Base-by-base conservation (phyloP, 208 protist species). In the Crithidia fasciculata region DNA sequence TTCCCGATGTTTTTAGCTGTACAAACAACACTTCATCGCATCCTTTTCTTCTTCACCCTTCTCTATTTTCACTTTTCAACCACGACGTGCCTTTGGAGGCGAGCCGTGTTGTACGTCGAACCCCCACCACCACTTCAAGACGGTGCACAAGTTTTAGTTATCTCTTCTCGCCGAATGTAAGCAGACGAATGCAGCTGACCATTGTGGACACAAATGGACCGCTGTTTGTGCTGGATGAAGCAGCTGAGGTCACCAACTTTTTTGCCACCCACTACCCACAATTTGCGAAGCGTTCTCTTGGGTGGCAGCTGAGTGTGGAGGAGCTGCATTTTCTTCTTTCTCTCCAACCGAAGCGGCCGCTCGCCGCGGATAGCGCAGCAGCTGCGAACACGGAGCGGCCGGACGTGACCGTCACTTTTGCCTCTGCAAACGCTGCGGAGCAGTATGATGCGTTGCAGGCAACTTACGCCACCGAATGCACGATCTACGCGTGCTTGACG, bases 281-380 rank as follows among this genome's bases (percentile, higher is more conserved):
- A 65, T 79, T 83, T 47, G 69, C 63, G 8, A 92, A 92, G 77
- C 73, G 79, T n/a, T 69, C 75, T 50, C 52, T 83, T 40, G 77
- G 82, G 6, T 80, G 78, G 78, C 61, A 80, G 41, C 66, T 92
- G 8, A 88, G 88, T 45, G 80, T 92, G 19, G 88, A 92, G 69
- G 88, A 92, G 61, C 39, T 92, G 39, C 53, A 80, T 28, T 84
- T 77, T 36, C 65, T 92, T 45, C 47, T 57, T 8, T 2, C 0
- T 49, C 45, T 15, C 45, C 45, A 13, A 8, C 45, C 0, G 12
- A 13, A 49, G 9, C 0, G 2, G 45, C 9, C 9, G 45, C 28
- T 28, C 9, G 8, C 9, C 18, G 10, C 5, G 6, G 19, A 5
- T 36, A 8, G 3, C 61, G 43, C 28, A 10, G 64, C 4, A 19